phyloP scores from a whole-genome alignment of 2,329 filamentous ascomycete genomes.

The Ascomycota sp. region DNA sequence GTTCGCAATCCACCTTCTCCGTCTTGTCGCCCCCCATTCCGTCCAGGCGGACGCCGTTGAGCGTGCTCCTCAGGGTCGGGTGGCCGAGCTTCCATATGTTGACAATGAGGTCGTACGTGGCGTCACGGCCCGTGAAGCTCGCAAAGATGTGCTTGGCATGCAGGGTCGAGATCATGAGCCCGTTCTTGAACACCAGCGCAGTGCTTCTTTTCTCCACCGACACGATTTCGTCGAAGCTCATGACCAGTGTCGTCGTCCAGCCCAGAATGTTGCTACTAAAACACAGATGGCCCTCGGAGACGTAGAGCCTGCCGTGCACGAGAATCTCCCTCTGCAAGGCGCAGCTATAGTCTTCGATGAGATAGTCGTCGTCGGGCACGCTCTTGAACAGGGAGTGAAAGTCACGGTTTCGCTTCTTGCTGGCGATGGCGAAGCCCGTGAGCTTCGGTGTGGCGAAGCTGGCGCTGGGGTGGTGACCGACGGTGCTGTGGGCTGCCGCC shows the following conservation, averaged over 20 bases:
- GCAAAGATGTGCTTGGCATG: constrained; percentile 93
- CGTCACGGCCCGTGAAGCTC: constrained; percentile 82
- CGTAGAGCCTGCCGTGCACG: constrained; percentile 79
- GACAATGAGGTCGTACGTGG: constrained; percentile 90
- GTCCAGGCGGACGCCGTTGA: constrained; percentile 72
- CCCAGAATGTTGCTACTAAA: constrained; percentile 98
- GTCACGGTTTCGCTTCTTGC: constrained; percentile 86
- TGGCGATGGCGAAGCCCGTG: constrained; percentile 89
- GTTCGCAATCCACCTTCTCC: constrained; percentile 49
- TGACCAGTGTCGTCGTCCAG: constrained; percentile 92
- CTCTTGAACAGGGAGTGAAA: constrained; percentile 90
- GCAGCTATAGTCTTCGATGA: constrained; percentile 97
- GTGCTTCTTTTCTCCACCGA: constrained; percentile 95
- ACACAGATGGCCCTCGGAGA: constrained; percentile 92
- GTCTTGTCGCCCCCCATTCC: constrained; percentile 77
- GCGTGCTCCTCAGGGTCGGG: constrained; percentile 71
- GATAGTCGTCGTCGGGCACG: constrained; percentile 90
- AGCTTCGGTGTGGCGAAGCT: constrained; percentile 47
- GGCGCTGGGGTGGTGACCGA: constrained; percentile 43
- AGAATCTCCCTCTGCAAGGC: constrained; percentile 90
- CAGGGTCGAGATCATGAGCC: constrained; percentile 85
- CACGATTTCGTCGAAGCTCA: constrained; percentile 95
- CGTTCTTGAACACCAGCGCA: constrained; percentile 88
- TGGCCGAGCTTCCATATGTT: constrained; percentile 98
- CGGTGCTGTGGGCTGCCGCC: constrained; percentile 46